A percentile compares a stretch with the other conserved stretches of the same genome.
These are phyloP conservation scores for Bruguiera sexangula DNA, from an alignment of 345 rosid genomes.

Conservation along the genomic window DNA sequence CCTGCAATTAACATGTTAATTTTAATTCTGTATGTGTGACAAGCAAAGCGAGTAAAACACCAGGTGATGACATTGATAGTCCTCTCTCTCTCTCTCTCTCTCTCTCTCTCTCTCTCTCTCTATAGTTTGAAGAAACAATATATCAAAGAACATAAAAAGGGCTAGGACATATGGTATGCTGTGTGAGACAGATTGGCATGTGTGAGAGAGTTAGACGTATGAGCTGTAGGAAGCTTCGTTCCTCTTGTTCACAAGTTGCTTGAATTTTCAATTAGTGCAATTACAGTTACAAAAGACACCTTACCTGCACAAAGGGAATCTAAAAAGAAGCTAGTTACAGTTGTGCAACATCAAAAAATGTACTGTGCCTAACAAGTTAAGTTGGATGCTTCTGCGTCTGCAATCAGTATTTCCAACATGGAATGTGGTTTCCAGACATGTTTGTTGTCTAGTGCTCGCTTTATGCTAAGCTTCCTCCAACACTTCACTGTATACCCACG, in stretches of 20 bases:
- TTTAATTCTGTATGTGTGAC: too few species aligned
- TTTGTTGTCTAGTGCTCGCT: constrained; percentile 10
- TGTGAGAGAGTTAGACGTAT: too few species aligned
- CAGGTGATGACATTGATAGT: too few species aligned
- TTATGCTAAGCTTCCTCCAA: not conserved
- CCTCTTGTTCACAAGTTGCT: constrained; percentile 1
- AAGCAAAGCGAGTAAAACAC: too few species aligned
- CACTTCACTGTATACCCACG: constrained; percentile 22
- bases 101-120: too few species aligned
- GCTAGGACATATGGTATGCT: not conserved
- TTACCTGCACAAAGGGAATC: not conserved
- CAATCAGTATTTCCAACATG: constrained; percentile 2
- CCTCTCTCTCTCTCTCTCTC: too few species aligned
- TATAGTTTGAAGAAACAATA: too few species aligned
- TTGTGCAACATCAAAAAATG: not conserved
- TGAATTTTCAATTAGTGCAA: not conserved
- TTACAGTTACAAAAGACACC: not conserved
- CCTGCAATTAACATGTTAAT: too few species aligned
- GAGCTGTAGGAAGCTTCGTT: not conserved
- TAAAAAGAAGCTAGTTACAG: constrained; percentile 12
- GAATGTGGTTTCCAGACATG: constrained; percentile 25
- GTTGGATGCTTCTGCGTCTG: constrained; percentile 17
- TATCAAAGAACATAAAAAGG: too few species aligned
- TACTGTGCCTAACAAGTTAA: constrained; percentile 3
- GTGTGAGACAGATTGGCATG: not conserved